Percentiles rank a stretch among this genome's conserved stretches.
Conservation (phyloP, 2,329 filamentous ascomycete genomes). For the Botrytis tulipae region DNA sequence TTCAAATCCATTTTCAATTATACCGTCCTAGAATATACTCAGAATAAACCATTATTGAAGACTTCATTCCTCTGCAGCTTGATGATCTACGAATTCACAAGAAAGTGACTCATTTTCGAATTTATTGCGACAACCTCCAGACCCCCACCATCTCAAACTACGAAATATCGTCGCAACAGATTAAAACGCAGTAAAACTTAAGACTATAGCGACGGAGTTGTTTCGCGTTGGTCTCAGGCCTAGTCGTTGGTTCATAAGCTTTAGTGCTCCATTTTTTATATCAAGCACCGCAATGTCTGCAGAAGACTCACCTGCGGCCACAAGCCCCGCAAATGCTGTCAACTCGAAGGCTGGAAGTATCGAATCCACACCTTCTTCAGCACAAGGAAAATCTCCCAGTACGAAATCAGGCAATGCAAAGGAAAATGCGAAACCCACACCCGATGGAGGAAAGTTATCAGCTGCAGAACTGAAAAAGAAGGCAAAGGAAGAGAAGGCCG, state of each 20-base stretch:
- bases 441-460: slow-evolving; percentile 54
- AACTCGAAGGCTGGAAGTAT: slow-evolving; percentile 11
- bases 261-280: neutral
- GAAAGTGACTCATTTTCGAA: slow-evolving; percentile 20
- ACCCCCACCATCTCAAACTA: slow-evolving; percentile 6
- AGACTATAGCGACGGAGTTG: neutral
- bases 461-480: slow-evolving; percentile 69
- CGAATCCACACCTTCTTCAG: slow-evolving; percentile 14
- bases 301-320: slow-evolving; percentile 25
- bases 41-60: neutral
- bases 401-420: slow-evolving; percentile 23
- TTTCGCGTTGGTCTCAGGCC: slow-evolving; percentile 7
- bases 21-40: neutral
- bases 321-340: slow-evolving; percentile 19
- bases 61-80: neutral
- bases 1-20: neutral
- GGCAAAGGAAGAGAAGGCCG: slow-evolving; percentile 88
- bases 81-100: neutral
- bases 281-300: slow-evolving; percentile 24
- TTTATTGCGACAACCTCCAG: neutral
- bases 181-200: neutral
- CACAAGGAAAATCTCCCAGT: slow-evolving; percentile 16
- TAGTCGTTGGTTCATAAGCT: slow-evolving; percentile 9
- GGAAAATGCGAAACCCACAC: slow-evolving; percentile 24
- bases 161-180: neutral